phyloP scores from a whole-genome alignment of 2,329 filamentous ascomycete genomes.

The Graphilbum sp. region DNA sequence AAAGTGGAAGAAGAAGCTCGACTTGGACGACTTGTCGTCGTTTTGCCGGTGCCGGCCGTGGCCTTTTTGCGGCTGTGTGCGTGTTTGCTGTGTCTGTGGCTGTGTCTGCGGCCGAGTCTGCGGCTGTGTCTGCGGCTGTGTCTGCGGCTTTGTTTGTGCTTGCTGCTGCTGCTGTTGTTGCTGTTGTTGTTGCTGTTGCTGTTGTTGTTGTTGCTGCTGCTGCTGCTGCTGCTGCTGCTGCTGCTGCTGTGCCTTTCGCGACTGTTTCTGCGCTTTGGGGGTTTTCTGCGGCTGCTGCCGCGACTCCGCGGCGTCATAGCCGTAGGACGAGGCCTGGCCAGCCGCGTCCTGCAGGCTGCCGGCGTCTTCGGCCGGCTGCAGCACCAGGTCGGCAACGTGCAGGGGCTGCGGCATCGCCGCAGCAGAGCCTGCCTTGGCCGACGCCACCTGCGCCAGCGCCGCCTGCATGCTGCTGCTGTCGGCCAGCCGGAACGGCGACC shows the following conservation, averaged over 20 bases:
- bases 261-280: slow-evolving; percentile 11
- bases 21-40: slow-evolving; percentile 27
- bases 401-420: slow-evolving; percentile 6
- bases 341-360: slow-evolving; percentile 13
- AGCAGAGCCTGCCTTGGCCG: too few relatives aligned
- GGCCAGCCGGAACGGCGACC: slow-evolving; percentile 28
- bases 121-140: slow-evolving; percentile 9
- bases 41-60: slow-evolving; percentile 14
- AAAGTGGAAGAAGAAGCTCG: slow-evolving; percentile 34
- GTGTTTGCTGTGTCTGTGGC: slow-evolving; percentile 11
- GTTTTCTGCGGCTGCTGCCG: slow-evolving; percentile 3
- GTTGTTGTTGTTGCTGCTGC: slow-evolving; percentile 10
- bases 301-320: background rate
- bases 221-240: slow-evolving; percentile 3
- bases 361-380: slow-evolving; percentile 12
- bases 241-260: slow-evolving; percentile 3
- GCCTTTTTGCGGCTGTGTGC: slow-evolving; percentile 11
- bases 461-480: too few relatives aligned
- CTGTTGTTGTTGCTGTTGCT: slow-evolving; percentile 6
- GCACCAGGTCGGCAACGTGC: slow-evolving; percentile 18
- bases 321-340: slow-evolving; percentile 9
- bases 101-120: slow-evolving; percentile 10
- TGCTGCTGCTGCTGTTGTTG: slow-evolving; percentile 1
- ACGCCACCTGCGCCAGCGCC: background rate
- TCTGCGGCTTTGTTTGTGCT: slow-evolving; percentile 1